Percentiles rank a stretch among this genome's conserved stretches.
Conservation (phyloP, 2,329 filamentous ascomycete genomes). For the Alternaria triticimaculans region DNA sequence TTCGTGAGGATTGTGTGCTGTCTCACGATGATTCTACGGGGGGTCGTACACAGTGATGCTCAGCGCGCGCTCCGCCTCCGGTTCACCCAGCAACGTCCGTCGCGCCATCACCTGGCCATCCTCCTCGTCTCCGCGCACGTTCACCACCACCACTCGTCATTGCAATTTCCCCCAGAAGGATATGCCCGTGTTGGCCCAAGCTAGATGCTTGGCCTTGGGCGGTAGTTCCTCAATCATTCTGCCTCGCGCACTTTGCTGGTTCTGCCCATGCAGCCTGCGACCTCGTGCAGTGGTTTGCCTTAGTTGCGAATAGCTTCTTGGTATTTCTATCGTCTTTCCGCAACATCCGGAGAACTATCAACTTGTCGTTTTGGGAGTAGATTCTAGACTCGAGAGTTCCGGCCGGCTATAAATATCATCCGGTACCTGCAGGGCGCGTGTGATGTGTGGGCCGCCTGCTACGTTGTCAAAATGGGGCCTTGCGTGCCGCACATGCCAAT, state of each 20-base stretch:
- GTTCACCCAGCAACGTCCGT: conserved; percentile 24
- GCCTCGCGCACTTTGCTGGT: not conserved
- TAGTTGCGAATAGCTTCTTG: not conserved
- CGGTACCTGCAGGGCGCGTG: not conserved
- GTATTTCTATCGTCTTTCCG: conserved; percentile 1
- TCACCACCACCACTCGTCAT: conserved; percentile 8
- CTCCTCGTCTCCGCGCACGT: conserved; percentile 9
- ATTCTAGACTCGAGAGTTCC: not conserved
- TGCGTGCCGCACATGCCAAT: not conserved
- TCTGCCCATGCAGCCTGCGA: not conserved
- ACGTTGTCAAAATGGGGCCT: not conserved
- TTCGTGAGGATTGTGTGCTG: conserved; percentile 11
- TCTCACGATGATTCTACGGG: not conserved
- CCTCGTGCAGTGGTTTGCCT: conserved; percentile 5
- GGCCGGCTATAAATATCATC: not conserved
- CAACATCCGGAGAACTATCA: not conserved
- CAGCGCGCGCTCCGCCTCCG: conserved; percentile 4
- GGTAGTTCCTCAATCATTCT: not conserved
- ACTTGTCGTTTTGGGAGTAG: not conserved
- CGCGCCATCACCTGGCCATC: not conserved
- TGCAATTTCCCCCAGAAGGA: not conserved
- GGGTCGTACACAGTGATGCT: not conserved
- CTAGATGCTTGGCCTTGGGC: not conserved
- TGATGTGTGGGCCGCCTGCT: not conserved
- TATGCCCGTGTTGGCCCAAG: not conserved